Base-by-base conservation (phyloP, 2,329 filamentous ascomycete genomes). In the Verticillium alfalfae region DNA sequence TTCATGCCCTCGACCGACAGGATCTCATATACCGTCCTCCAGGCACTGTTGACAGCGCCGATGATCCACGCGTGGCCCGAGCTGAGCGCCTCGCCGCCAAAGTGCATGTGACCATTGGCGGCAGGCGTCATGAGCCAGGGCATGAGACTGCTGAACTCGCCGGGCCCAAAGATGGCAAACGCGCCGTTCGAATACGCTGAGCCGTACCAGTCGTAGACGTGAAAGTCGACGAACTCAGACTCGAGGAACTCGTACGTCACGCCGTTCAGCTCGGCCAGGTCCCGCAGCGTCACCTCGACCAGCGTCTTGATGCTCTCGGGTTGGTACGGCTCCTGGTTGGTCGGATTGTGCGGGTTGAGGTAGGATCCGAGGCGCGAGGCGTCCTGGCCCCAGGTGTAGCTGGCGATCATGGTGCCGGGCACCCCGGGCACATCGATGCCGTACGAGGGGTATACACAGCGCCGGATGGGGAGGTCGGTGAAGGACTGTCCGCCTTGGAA, bases 361-460 rank as follows among this genome's bases (percentile, higher is more conserved):
- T 70, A 69, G 12, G 65, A 62, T 15, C 67, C 66, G 26, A 70
- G 58, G 12, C 68, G 67, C n/a, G 65, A 63, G 26, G 67, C 63
- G 56, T 70, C 68, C 54, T 70, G 67, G 57, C 61, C 66, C 68
- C 68, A 69, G 22, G 62, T 64, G 52, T 69, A 70, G 56, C 62
- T 66, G 61, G 66, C 68, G 34, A 70, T 67, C 68, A 69, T 69
- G 39, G 66, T 66, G 5, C 67, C 67, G 1, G 66, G 64, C 5
- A 67, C 67, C 39, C 57, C 60, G 9, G 58, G 49, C 18, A 67
- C 57, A 57, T 68, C 62, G 8, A 69, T n/a, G 4, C 67, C 68
- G 34, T 73, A 73, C 0, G 72, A 74, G 0, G 71, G 72, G 39
- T 74, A 74, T 1, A 74, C 72, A 1, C 68, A 72, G 26, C 70